A percentile compares a stretch with the other conserved stretches of the same genome.
Conservation (phyloP, 2,329 filamentous ascomycete genomes). For the Magnaporthiopsis poae region DNA sequence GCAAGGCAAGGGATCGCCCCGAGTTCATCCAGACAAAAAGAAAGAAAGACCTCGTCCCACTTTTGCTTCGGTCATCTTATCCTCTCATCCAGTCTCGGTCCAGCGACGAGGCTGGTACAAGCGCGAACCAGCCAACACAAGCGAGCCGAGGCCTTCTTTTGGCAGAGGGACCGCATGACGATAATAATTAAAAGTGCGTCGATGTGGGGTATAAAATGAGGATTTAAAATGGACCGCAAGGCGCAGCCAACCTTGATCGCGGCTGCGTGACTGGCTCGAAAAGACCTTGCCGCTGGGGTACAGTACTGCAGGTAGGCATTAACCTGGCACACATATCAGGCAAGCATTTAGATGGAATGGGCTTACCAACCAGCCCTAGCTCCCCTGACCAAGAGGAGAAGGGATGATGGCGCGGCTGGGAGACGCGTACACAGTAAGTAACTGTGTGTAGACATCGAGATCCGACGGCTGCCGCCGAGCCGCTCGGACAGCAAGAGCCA, state of each 20-base stretch:
- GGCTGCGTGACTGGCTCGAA: not conserved
- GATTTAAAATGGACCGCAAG: not conserved
- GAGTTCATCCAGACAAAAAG: not conserved
- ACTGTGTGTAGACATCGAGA: too few species aligned
- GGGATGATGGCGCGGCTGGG: not conserved
- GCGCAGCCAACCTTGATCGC: too few species aligned
- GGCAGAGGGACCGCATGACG: not conserved
- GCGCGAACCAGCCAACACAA: not conserved
- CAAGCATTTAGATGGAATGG: not conserved
- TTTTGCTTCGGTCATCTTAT: not conserved
- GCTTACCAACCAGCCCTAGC: not conserved
- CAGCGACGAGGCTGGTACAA: not conserved
- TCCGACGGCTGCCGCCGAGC: too few species aligned
- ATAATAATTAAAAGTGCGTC: not conserved
- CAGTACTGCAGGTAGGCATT: not conserved
- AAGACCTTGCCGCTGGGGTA: not conserved
- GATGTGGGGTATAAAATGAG: not conserved
- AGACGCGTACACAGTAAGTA: not conserved
- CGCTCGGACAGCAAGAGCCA: not conserved
- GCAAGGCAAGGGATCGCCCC: not conserved
- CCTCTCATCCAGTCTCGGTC: not conserved
- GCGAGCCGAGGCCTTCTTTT: not conserved
- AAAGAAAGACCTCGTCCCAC: not conserved
- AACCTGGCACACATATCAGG: not conserved
- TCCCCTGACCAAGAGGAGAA: not conserved